A percentile compares a stretch with the other conserved stretches of the same genome.
These are phyloP conservation scores for Pneumocystis murina DNA, from an alignment of 1,139 yeast genomes.

Conservation along the genomic window DNA sequence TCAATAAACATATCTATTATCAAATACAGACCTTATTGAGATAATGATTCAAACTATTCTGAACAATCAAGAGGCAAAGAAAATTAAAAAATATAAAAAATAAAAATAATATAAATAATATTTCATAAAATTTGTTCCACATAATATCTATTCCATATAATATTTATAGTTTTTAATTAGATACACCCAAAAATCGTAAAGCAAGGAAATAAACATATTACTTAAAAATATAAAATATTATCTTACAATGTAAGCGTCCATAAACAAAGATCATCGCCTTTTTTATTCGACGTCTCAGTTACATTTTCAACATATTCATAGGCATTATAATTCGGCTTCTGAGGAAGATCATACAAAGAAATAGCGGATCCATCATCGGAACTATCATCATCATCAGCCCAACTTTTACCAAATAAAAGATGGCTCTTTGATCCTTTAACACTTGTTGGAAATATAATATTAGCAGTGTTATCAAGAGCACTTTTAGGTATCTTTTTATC, in stretches of 20 bases:
- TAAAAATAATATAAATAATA: too few relatives aligned
- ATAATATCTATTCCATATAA: background rate
- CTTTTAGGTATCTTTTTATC: slow-evolving; percentile 3
- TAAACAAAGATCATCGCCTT: background rate
- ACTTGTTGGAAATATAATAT: slow-evolving; percentile 12
- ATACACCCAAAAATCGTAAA: background rate
- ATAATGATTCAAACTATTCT: too few relatives aligned
- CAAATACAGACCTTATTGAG: too few relatives aligned
- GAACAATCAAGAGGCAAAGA: too few relatives aligned
- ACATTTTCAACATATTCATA: background rate
- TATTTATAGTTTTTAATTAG: background rate
- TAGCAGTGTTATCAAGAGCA: slow-evolving; percentile 10
- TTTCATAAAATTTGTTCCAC: too few relatives aligned
- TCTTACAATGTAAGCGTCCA: background rate
- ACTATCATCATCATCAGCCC: slow-evolving; percentile 23
- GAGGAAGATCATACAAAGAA: background rate
- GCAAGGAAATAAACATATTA: background rate
- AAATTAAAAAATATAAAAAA: too few relatives aligned
- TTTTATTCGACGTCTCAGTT: background rate
- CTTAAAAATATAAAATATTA: background rate
- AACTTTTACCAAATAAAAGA: slow-evolving; percentile 23
- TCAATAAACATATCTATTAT: too few relatives aligned
- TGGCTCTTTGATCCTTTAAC: slow-evolving; percentile 14
- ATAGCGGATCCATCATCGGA: slow-evolving; percentile 3
- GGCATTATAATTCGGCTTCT: background rate